Conservation (phyloP, 2,329 filamentous ascomycete species). For the Aschersonia sp. region DNA sequence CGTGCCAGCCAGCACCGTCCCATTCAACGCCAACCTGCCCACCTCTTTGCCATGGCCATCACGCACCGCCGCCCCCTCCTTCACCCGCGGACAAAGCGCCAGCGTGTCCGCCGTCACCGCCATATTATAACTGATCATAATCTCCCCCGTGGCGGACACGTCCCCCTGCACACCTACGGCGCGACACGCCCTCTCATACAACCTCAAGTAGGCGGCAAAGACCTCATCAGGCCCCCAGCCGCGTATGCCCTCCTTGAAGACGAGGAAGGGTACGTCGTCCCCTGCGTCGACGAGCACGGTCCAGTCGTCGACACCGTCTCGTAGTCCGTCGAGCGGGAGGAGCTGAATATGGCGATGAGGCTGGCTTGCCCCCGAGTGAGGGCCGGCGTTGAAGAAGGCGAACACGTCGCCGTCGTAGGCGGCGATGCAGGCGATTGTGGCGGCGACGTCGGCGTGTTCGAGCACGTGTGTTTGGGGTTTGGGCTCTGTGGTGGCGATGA, state of each 20-base stretch:
- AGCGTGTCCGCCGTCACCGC: conserved; percentile 40
- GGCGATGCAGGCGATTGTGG: conserved; percentile 45
- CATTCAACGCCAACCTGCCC: conserved; percentile 39
- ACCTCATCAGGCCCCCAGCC: conserved; percentile 21
- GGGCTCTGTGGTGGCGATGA: conserved; percentile 50
- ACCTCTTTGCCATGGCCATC: conserved; percentile 16
- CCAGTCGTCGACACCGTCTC: conserved; percentile 36
- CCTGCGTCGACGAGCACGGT: conserved; percentile 30
- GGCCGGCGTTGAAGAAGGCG: conserved; percentile 58
- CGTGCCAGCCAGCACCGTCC: conserved; percentile 49
- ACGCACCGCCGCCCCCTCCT: conserved; percentile 29
- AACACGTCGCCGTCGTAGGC: conserved; percentile 41
- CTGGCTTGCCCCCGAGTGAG: conserved; percentile 56
- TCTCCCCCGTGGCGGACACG: conserved; percentile 11
- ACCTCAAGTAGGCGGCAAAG: conserved; percentile 26
- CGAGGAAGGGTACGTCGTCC: conserved; percentile 24
- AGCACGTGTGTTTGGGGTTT: conserved; percentile 51
- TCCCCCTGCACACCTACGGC: conserved; percentile 18
- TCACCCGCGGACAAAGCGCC: conserved; percentile 37
- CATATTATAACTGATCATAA: conserved; percentile 41
- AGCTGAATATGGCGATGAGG: conserved; percentile 60
- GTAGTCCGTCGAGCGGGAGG: conserved; percentile 51
- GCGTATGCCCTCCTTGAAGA: conserved; percentile 26
- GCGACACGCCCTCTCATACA: conserved; percentile 30
- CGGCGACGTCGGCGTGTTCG: conserved; percentile 43